Evolutionary conservation across 1,284 basidiomycete genomes (phyloP), one percentile per base, ranked within the genome.

Genomic region (Cryptococcus sp.): DNA sequence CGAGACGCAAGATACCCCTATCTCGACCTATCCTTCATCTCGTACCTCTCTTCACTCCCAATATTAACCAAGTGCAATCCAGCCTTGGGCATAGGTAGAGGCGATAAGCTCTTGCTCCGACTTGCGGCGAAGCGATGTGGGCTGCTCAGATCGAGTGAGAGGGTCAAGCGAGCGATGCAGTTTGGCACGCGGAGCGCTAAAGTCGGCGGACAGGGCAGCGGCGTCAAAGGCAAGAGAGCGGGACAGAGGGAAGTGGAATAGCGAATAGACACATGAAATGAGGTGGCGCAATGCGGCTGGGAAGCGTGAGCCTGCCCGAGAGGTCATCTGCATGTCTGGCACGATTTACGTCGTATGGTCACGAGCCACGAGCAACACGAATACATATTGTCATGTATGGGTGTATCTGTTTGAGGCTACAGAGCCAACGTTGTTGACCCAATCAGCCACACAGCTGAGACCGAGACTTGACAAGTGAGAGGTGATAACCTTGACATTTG

Each of bases 111-210:
- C 73, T 73, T 99, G 27, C 75, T 99, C 48, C 81, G 95, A 49
- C 74, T 88, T 16, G 87, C 88, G 0, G 86, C 88, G 27, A 76
- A 80, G 57, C 84, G 84, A 59, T 70, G 90, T 17, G 91, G 92
- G 0, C 79, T 95, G 45, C 73, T 82, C 2, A 82, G 86, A 58
- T 88, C 90, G 5, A 87, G 87, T 55, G 66, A 67, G 50, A 82
- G 91, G 61, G 91, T 89, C 70, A 99, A 99, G 80, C 77, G 90
- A 53, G 95, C 95, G 5, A 98, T 98, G 89, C 95, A 99, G 74
- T 99, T 99, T 81, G 95, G 95, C 3, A 91, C 88, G 61, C 85
- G 90, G 74, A 93, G 91, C 49, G 93, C 93, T 3, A 86, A 93
- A 69, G 93, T 98, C 88, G 66, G 67, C 54, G 67, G 60, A n/a